Evolutionary conservation across 1,139 yeast genomes (phyloP).

Genomic region (Lodderomyces pseudojiufengensis): DNA sequence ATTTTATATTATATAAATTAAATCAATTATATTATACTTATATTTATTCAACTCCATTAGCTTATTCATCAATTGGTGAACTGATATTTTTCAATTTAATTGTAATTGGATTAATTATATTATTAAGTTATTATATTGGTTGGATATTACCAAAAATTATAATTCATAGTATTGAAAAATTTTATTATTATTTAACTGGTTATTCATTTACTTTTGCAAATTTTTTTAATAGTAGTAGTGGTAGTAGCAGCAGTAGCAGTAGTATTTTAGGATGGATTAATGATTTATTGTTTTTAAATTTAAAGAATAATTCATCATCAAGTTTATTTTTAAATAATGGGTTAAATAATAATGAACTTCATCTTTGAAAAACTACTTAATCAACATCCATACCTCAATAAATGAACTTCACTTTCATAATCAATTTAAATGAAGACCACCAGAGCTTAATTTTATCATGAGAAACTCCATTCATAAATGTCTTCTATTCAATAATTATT

Average conservation of each 20-base stretch:
- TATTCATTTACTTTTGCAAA: conserved; percentile 1
- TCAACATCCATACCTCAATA: no score
- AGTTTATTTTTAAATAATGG: no score
- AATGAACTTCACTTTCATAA: no score
- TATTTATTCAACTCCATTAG: conserved; percentile 27
- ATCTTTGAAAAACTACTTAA: no score
- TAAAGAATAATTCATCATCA: no score
- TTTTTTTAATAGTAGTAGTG: not conserved
- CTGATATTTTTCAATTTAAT: conserved; percentile 18
- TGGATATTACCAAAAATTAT: conserved; percentile 15
- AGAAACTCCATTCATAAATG: no score
- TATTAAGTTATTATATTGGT: conserved; percentile 19
- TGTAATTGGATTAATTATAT: conserved; percentile 11
- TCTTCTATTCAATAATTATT: no score
- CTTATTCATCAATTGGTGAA: conserved; percentile 26
- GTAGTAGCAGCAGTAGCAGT: not conserved
- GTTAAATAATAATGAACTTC: no score
- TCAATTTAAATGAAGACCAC: no score
- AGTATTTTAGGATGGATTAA: not conserved
- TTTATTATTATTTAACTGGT: conserved; percentile 22
- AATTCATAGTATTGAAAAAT: conserved; percentile 14
- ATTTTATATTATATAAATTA: conserved; percentile 7
- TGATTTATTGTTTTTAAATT: no score
- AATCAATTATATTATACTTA: conserved; percentile 21
- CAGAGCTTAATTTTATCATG: no score